Evolutionary conservation across 2,329 filamentous ascomycete species (phyloP).

Genomic region (Pseudogymnoascus sp.): DNA sequence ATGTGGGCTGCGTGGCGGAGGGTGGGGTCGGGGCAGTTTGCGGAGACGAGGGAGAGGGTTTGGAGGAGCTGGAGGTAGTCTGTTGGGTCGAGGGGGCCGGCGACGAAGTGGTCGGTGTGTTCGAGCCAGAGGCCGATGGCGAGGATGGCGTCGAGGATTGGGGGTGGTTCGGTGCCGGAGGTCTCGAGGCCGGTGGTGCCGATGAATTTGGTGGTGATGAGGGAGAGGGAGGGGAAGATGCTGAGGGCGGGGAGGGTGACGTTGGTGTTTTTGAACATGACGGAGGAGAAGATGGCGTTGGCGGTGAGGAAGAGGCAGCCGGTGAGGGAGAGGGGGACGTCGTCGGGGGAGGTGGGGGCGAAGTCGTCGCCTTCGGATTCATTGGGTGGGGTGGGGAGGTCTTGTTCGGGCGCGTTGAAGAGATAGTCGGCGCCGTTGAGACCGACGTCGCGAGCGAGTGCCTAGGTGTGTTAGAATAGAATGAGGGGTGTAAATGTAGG

Average conservation of each 20-base stretch:
- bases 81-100: conserved; percentile 28
- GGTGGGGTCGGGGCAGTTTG: conserved; percentile 30
- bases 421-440: conserved; percentile 37
- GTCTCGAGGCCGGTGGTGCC: conserved; percentile 38
- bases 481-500: background rate
- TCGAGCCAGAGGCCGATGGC: conserved; percentile 53
- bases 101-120: conserved; percentile 37
- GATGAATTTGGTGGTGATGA: conserved; percentile 46
- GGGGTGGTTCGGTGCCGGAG: conserved; percentile 40
- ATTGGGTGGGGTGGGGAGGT: conserved; percentile 30
- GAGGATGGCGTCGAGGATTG: conserved; percentile 51
- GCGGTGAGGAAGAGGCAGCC: conserved; percentile 52
- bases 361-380: conserved; percentile 30
- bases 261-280: conserved; percentile 48
- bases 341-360: conserved; percentile 36
- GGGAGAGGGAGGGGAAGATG: conserved; percentile 53
- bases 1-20: conserved; percentile 30
- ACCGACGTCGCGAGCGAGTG: conserved; percentile 49
- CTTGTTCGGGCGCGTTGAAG: conserved; percentile 35
- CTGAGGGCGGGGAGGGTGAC: conserved; percentile 44
- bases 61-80: conserved; percentile 55
- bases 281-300: conserved; percentile 55
- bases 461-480: conserved; percentile 20
- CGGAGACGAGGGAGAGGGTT: conserved; percentile 29
- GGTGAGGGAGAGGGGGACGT: conserved; percentile 50